phyloP scores from a whole-genome alignment of 345 rosid genomes.

The Murraya paniculata region DNA sequence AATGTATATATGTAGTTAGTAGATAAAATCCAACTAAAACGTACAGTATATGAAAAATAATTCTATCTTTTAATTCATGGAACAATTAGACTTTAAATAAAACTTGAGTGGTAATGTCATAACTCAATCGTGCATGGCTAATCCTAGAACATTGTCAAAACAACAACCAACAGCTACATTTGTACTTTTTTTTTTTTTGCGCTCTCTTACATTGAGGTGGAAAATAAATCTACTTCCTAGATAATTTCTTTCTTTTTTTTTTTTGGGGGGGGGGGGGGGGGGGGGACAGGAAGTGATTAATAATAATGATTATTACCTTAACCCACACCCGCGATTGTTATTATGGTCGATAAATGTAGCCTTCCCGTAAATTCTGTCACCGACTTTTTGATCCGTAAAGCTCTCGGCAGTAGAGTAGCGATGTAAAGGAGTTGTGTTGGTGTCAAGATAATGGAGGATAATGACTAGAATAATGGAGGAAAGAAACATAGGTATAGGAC shows the following conservation, averaged over 20 bases:
- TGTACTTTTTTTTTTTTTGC: not conserved
- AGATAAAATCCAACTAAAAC: not conserved
- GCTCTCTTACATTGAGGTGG: not conserved
- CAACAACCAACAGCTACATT: not conserved
- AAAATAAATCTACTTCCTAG: not conserved
- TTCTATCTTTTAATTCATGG: not conserved
- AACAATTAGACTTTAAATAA: not conserved
- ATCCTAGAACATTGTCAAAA: not conserved
- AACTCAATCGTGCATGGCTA: not conserved
- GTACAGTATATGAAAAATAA: too few relatives aligned
- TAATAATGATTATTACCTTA: not conserved
- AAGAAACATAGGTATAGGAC: slow-evolving; percentile 76
- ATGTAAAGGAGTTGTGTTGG: slow-evolving; percentile 44
- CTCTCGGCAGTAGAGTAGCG: slow-evolving; percentile 28
- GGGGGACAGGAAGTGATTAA: not conserved
- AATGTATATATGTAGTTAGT: not conserved
- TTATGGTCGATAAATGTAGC: not conserved
- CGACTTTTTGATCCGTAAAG: slow-evolving; percentile 26
- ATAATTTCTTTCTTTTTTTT: too few relatives aligned
- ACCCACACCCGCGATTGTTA: not conserved
- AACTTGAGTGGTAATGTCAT: not conserved
- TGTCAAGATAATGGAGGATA: slow-evolving; percentile 48
- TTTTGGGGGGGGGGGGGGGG: too few relatives aligned
- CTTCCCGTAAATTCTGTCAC: slow-evolving; percentile 11
- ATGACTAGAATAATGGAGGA: slow-evolving; percentile 45